Conservation (phyloP, 202 grass and related monocot species). For the Panicum hallii region DNA sequence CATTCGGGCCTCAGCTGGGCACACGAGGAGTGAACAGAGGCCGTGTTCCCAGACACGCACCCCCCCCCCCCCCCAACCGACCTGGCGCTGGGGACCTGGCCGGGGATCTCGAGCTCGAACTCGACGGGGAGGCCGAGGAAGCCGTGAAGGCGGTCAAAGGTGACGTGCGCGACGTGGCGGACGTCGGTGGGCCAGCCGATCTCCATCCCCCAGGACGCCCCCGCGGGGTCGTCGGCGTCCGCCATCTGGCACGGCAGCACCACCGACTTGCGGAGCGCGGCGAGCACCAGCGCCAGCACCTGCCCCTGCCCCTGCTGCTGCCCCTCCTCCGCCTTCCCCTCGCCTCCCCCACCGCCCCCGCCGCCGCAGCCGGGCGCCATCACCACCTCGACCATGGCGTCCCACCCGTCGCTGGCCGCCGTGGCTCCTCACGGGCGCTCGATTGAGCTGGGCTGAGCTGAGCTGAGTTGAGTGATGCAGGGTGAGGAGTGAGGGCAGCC, state of each 20-base stretch:
- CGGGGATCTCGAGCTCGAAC: slow-evolving; percentile 75
- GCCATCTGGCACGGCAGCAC: slow-evolving; percentile 72
- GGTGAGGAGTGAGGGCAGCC: neutral
- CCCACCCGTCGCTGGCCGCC: neutral
- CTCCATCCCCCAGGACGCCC: slow-evolving; percentile 55
- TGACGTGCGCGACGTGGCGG: slow-evolving; percentile 81
- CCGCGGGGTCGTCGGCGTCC: slow-evolving; percentile 53
- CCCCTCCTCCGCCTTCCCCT: slow-evolving; percentile 46
- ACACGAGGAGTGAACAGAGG: neutral
- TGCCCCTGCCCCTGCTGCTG: slow-evolving; percentile 62
- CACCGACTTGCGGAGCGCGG: slow-evolving; percentile 73
- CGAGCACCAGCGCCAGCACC: slow-evolving; percentile 59
- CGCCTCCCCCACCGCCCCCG: slow-evolving; percentile 27
- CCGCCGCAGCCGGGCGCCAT: slow-evolving; percentile 44
- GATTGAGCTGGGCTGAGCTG: neutral
- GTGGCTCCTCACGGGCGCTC: slow-evolving; percentile 14
- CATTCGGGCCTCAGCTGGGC: too few relatives aligned
- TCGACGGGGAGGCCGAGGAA: slow-evolving; percentile 84
- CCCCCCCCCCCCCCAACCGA: neutral
- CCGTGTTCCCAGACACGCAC: neutral
- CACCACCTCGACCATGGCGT: slow-evolving; percentile 55
- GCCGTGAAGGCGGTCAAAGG: slow-evolving; percentile 81
- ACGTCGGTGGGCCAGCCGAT: slow-evolving; percentile 84
- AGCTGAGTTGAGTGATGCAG: neutral
- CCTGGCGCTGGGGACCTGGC: slow-evolving; percentile 78